phyloP scores from a whole-genome alignment of 1,139 yeast genomes.

The Geotrichum fermentans region DNA sequence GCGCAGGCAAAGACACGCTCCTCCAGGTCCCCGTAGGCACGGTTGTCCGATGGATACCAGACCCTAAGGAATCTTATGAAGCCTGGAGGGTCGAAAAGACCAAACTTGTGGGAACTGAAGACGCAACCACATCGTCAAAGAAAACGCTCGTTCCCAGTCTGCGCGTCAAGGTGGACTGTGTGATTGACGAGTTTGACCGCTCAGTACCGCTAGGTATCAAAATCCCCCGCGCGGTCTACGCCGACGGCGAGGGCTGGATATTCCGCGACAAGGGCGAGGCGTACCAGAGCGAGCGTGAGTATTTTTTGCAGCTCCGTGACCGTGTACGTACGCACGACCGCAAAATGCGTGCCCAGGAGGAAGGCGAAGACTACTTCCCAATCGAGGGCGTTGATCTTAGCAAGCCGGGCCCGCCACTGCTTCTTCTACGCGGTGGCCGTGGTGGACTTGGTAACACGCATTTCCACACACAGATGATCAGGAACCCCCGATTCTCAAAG shows the following conservation, averaged over 20 bases:
- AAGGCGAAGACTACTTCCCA: constrained; percentile 65
- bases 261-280: constrained; percentile 70
- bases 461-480: constrained; percentile 71
- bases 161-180: constrained; percentile 18
- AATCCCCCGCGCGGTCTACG: constrained; percentile 53
- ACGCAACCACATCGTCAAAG: neutral
- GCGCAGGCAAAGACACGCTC: constrained; percentile 69
- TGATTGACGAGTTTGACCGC: constrained; percentile 16
- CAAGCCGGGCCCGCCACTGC: constrained; percentile 62
- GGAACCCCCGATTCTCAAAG: constrained; percentile 87
- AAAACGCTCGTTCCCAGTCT: constrained; percentile 23
- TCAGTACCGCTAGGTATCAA: constrained; percentile 32
- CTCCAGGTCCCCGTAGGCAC: constrained; percentile 92
- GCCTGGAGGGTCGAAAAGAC: constrained; percentile 18
- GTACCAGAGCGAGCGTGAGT: constrained; percentile 58
- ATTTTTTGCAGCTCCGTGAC: constrained; percentile 58
- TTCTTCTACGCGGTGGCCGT: constrained; percentile 73
- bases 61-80: constrained; percentile 43
- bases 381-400: constrained; percentile 70
- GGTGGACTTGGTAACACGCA: constrained; percentile 98
- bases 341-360: constrained; percentile 57
- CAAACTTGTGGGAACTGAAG: constrained; percentile 13
- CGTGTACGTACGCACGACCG: constrained; percentile 62
- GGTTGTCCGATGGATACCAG: constrained; percentile 77
- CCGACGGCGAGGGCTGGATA: constrained; percentile 80